Evolutionary conservation across 371 early-diverging fungal species (phyloP), one percentile per base, ranked within the genome.

Genomic region (Rhizopus delemar): DNA sequence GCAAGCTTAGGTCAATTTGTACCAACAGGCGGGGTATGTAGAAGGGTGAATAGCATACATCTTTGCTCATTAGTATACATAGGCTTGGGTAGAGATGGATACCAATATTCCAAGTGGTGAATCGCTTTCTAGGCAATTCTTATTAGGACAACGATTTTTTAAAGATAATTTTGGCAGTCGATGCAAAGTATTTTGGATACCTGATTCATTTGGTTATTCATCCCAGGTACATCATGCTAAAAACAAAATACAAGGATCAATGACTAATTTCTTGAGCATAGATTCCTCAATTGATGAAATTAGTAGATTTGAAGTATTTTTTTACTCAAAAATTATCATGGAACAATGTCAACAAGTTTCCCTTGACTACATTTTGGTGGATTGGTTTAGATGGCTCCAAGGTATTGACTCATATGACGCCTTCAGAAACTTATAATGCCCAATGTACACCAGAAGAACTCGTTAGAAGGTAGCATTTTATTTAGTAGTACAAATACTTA

Each of bases 71-170:
- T 49, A 3, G 22, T 39, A 13, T 41, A 15, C 34, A 50, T 67
- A 80, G 61, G 93, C 96, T 13, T 98, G 98, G 98, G 90, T 97
- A 9, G 99, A 98, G 72, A 97, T 97, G 96, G 97, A 98, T 70
- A 90, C 93, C 69, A 97, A 97, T 73, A 74, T 96, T 46, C 97
- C 97, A 6, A 88, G 91, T 41, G 97, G 98, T 4, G 98, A 98
- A 70, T 86, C 94, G 0, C 70, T 98, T 28, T 88, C 87, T 56
- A 83, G 97, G 9, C 97, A 98, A 69, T 95, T 98, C 74, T 71
- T 98, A 28, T 86, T 93, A 29, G 99, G 88, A 0, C 94, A 95
- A 68, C 78, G 90, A 3, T 96, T 81, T 74, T 93, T 91, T 67
- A 81, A 91, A 55, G 73, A 86, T 48, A 74, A 87, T 49, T 94